A percentile compares a stretch with the other conserved stretches of the same genome.
These are phyloP conservation scores for Aspergillus mulundensis DNA, from an alignment of 495 filamentous ascomycete genomes.

Conservation along the genomic window DNA sequence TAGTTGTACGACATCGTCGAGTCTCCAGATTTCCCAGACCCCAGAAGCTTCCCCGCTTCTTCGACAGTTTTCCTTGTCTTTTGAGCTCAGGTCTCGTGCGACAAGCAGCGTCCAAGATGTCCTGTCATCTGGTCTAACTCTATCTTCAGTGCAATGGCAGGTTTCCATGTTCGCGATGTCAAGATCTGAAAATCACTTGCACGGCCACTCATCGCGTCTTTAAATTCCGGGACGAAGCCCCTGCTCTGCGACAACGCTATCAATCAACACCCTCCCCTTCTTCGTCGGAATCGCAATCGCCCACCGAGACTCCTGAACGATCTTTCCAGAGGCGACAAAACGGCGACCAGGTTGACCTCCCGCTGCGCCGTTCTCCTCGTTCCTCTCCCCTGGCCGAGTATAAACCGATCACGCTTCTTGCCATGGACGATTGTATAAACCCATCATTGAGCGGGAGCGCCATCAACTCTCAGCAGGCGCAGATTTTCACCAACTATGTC, in stretches of 20 bases:
- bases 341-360: neutral
- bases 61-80: neutral
- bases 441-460: constrained; percentile 25
- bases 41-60: neutral
- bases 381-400: neutral
- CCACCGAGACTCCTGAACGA: constrained; percentile 1
- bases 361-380: constrained; percentile 8
- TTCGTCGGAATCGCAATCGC: constrained; percentile 1
- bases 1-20: neutral
- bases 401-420: constrained; percentile 2
- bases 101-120: neutral
- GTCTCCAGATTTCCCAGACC: neutral
- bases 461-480: constrained; percentile 22
- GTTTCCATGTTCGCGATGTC: constrained; percentile 29
- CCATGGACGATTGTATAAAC: constrained; percentile 21
- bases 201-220: constrained; percentile 19
- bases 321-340: neutral
- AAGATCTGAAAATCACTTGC: constrained; percentile 23
- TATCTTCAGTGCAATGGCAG: constrained; percentile 28
- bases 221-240: constrained; percentile 23
- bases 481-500: constrained; percentile 27
- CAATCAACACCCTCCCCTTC: constrained; percentile 12
- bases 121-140: neutral
- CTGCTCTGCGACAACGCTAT: constrained; percentile 23
- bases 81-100: neutral